phyloP scores from a whole-genome alignment of 2,329 filamentous ascomycete species.

The Didymella sp. region DNA sequence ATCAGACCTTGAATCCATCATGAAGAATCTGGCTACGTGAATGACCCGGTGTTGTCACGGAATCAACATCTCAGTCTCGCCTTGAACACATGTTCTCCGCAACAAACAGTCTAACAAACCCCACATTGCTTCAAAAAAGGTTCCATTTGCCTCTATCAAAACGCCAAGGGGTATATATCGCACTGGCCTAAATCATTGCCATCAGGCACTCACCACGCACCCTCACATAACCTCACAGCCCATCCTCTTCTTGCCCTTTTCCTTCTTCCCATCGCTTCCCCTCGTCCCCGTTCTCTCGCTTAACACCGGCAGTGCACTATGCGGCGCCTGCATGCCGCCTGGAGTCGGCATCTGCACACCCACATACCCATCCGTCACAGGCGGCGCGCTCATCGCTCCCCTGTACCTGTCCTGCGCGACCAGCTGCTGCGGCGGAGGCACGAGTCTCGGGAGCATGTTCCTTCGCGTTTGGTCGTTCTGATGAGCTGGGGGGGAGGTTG shows the following conservation, averaged over 20 bases:
- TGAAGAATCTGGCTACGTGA: too few species aligned
- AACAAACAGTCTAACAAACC: too few species aligned
- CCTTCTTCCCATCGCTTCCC: constrained; percentile 6
- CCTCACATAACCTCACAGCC: constrained; percentile 30
- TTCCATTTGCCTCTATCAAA: not conserved
- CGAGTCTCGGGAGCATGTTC: constrained; percentile 23
- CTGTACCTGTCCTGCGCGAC: constrained; percentile 10
- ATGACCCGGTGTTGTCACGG: too few species aligned
- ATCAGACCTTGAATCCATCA: too few species aligned
- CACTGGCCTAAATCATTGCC: not conserved
- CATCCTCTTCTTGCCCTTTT: constrained; percentile 27
- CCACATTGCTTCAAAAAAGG: too few species aligned
- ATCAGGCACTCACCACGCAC: not conserved
- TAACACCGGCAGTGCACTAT: constrained; percentile 13
- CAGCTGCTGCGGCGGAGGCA: constrained; percentile 8
- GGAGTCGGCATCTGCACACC: not conserved
- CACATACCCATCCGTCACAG: constrained; percentile 14
- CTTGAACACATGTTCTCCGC: too few species aligned
- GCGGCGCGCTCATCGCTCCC: constrained; percentile 30
- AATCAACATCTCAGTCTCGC: too few species aligned
- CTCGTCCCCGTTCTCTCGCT: not conserved
- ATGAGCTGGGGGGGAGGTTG: constrained; percentile 1
- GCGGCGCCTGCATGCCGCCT: constrained; percentile 1
- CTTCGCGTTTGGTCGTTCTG: constrained; percentile 2
- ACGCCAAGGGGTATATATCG: constrained; percentile 9